Conservation (phyloP, 1,139 yeast species). For the Geotrichum candidum region DNA sequence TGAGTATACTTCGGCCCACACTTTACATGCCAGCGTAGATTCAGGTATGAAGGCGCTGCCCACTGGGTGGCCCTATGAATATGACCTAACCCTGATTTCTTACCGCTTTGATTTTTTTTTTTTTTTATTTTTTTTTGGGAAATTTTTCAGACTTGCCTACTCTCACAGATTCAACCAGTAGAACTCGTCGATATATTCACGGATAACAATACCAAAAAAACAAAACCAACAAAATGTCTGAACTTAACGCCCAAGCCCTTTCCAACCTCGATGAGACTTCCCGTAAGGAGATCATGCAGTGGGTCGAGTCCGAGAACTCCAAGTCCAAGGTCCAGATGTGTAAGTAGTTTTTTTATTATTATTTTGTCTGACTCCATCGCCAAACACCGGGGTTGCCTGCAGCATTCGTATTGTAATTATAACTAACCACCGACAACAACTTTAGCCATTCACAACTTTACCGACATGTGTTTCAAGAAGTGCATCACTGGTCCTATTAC, state of each 20-base stretch:
- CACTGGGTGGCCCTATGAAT: background rate
- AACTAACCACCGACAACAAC: background rate
- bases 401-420: background rate
- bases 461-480: conserved; percentile 85
- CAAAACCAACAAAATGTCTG: conserved; percentile 43
- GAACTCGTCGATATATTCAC: background rate
- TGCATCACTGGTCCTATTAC: conserved; percentile 56
- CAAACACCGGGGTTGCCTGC: background rate
- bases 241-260: conserved; percentile 53
- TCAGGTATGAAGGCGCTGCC: background rate
- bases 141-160: background rate
- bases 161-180: background rate
- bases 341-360: conserved; percentile 19
- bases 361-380: background rate
- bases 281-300: conserved; percentile 66
- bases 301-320: conserved; percentile 77
- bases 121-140: background rate
- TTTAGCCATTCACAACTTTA: conserved; percentile 66
- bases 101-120: background rate
- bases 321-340: conserved; percentile 80
- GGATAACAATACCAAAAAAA: background rate
- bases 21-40: background rate
- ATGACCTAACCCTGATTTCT: background rate
- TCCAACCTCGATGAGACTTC: conserved; percentile 64
- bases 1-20: background rate